Base-by-base conservation (phyloP, 2,329 filamentous ascomycete species). In the Zalaria sp. region DNA sequence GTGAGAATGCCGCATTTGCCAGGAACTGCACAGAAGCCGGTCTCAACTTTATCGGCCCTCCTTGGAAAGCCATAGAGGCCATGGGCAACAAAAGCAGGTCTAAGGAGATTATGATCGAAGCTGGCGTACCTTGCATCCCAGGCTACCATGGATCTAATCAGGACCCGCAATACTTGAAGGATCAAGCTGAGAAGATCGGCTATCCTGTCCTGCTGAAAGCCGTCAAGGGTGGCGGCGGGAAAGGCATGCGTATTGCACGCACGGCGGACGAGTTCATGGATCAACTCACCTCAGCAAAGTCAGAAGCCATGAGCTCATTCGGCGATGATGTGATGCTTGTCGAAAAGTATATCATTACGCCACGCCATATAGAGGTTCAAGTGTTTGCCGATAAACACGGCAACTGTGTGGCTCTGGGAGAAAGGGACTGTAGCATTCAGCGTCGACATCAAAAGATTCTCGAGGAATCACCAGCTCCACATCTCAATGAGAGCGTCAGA, bases 51-150 rank as follows among this genome's bases (percentile, higher is more conserved):
- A 93, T 98, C 53, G 91, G 91, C 0, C 91, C 91, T 1, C 87
- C 91, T 3, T 76, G 66, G 61, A 69, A 81, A 44, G 86, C 87
- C 2, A 80, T 81, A 43, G 75, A 80, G 51, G 73, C 75, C 45
- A 94, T 95, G 88, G 88, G 88, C 39, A 85, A 93, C 65, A 94
- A 95, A 67, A 87, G 73, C 42, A 73, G 83, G 45, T 91, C 84
- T 40, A 98, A 98, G 62, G 83, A 94, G 58, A 95, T 98, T 57
- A 96, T 98, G 91, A 86, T 77, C 29, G 77, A 78, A 4, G 89
- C 91, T n/a, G 86, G 87, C 5, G 91, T 98, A 3, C 88, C 88
- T 4, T 96, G 91, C 55, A 91, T 98, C 38, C 91, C 91, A 0
- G 91, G 91, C 1, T 98, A 98, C 55, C 91, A 96, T 58, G 91